These are phyloP conservation scores for Hymenoscyphus repandus DNA, from an alignment of 2,329 filamentous ascomycete species.

Conservation along the genomic window DNA sequence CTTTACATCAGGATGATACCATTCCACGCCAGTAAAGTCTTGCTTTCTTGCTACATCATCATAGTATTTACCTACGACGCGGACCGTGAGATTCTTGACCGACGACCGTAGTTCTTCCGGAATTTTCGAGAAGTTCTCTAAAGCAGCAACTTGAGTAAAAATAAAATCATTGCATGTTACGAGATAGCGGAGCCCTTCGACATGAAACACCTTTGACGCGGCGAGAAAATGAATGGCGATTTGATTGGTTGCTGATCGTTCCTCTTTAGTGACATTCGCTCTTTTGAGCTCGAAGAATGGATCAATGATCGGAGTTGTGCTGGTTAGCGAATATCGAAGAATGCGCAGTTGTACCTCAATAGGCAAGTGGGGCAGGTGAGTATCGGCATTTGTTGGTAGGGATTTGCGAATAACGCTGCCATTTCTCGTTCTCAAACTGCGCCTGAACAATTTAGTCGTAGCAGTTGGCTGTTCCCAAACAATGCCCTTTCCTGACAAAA, in stretches of 20 bases:
- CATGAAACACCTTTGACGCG: conserved; percentile 44
- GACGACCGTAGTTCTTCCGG: conserved; percentile 37
- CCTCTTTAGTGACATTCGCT: conserved; percentile 43
- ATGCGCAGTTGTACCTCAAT: conserved; percentile 35
- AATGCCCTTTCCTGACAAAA: not conserved
- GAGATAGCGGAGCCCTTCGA: conserved; percentile 44
- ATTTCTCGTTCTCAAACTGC: not conserved
- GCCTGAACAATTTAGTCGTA: not conserved
- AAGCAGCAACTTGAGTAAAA: conserved; percentile 47
- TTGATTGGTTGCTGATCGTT: conserved; percentile 34
- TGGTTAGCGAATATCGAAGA: conserved; percentile 46
- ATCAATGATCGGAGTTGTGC: conserved; percentile 46
- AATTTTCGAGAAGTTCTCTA: conserved; percentile 46
- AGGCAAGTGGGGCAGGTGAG: not conserved
- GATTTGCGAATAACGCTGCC: not conserved
- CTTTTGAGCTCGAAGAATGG: conserved; percentile 42
- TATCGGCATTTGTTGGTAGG: not conserved
- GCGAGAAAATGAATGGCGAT: conserved; percentile 49
- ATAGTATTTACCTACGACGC: conserved; percentile 51
- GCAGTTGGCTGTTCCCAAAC: not conserved
- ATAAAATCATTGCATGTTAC: conserved; percentile 49
- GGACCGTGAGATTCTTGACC: conserved; percentile 44
- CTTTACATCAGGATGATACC: conserved; percentile 11
- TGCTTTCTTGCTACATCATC: conserved; percentile 38
- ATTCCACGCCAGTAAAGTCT: conserved; percentile 8